Conservation (phyloP, 805 yeast species). For the Candida berthetii region DNA sequence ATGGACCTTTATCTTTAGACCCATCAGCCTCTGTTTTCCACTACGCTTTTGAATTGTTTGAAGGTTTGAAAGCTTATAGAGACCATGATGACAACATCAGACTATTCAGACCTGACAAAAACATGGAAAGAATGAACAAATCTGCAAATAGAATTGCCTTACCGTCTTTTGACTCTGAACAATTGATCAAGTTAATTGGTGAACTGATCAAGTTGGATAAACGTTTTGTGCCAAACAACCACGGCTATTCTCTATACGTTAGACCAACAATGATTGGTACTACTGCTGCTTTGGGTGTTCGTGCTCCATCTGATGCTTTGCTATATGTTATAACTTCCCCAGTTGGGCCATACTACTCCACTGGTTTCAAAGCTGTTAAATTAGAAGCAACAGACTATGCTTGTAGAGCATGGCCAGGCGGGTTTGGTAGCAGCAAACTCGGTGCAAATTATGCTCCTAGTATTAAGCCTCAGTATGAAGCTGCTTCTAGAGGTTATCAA, state of each 20-base stretch:
- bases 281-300: slow-evolving; percentile 81
- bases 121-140: slow-evolving; percentile 85
- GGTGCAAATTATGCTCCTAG: slow-evolving; percentile 99
- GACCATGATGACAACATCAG: slow-evolving; percentile 60
- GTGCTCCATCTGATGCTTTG: slow-evolving; percentile 74
- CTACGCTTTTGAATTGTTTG: slow-evolving; percentile 91
- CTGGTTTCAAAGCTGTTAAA: slow-evolving; percentile 93
- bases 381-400: slow-evolving; percentile 95
- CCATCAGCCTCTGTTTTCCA: slow-evolving; percentile 92
- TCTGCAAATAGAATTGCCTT: slow-evolving; percentile 86
- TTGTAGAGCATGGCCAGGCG: slow-evolving; percentile 99
- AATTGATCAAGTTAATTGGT: slow-evolving; percentile 68
- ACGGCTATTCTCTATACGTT: slow-evolving; percentile 86
- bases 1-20: slow-evolving; percentile 67
- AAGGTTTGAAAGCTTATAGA: slow-evolving; percentile 91
- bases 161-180: slow-evolving; percentile 79
- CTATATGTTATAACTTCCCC: slow-evolving; percentile 89
- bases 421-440: slow-evolving; percentile 91
- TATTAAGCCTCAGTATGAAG: slow-evolving; percentile 82
- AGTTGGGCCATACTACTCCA: slow-evolving; percentile 92
- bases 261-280: slow-evolving; percentile 97
- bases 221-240: slow-evolving; percentile 74
- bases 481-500: slow-evolving; percentile 87
- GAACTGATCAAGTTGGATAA: slow-evolving; percentile 71
- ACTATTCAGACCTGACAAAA: slow-evolving; percentile 86